Evolutionary conservation across 768 basidiomycete genomes (phyloP), one percentile per base, ranked within the genome.

Genomic region (Leccinum subtestaceum): DNA sequence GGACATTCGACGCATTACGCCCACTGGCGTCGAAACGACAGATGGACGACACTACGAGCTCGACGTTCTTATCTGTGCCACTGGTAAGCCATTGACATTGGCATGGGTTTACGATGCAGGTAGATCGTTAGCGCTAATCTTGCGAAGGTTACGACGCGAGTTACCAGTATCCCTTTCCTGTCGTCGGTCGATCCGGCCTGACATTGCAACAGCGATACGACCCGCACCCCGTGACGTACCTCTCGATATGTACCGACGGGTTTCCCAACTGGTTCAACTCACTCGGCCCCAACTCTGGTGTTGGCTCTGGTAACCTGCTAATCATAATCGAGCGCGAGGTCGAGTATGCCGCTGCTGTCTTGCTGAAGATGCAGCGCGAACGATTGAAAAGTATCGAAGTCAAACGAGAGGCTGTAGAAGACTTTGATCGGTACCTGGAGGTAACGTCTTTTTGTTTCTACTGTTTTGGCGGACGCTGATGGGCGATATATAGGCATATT

Each of bases 181-280:
- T 88, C 64, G 69, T 84, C 53, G 84, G 85, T 5, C 80, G 83
- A 12, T 71, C 76, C 19, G 84, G 85, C 2, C 63, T 78, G 9
- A 75, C 80, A 53, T 71, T 89, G 5, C 77, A 78, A 53, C 77
- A 82, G 17, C 78, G 79, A 56, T 85, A 82, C 69, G 74, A 70
- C 2, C 83, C 85, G 2, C 76, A 83, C 62, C 84, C 86, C 2
- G 69, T 71, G 11, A 80, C 83, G 4, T 89, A 89, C 67, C 76
- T 89, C 9, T 76, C 81, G 7, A 67, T 87, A 31, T 79, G 81
- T 21, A 78, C 83, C 21, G 83, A 86, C 49, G 84, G 82, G 7
- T 87, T 88, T 70, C 87, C 88, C 19, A 88, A 87, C 70, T 83
- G 80, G 79, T 87, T 87, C 75, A 75, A 79, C 56, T 66, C 74